These are phyloP conservation scores for Fusarium lateritium DNA, from an alignment of 2,329 filamentous ascomycete genomes.

Conservation along the genomic window DNA sequence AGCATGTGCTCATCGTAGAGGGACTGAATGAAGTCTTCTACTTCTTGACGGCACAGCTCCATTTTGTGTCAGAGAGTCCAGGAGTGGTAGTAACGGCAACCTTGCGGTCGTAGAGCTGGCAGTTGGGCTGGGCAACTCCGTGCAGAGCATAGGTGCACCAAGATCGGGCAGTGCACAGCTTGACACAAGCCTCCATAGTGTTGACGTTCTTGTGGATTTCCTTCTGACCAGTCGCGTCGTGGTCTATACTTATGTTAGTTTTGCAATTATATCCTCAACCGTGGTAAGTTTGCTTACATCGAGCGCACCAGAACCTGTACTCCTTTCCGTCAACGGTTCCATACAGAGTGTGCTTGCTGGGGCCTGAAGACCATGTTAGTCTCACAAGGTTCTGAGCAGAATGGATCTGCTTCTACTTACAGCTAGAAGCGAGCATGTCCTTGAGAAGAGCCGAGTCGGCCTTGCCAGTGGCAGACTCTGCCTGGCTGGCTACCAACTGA, in stretches of 20 bases:
- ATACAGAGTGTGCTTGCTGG: not conserved
- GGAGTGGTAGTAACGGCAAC: not conserved
- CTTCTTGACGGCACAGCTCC: conserved; percentile 11
- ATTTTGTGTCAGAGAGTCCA: not conserved
- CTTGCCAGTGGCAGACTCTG: too few relatives aligned
- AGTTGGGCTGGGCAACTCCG: not conserved
- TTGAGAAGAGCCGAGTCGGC: not conserved
- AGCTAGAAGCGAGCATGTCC: not conserved
- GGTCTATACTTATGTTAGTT: too few relatives aligned
- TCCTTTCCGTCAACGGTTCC: not conserved
- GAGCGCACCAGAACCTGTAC: conserved; percentile 1
- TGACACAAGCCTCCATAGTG: not conserved
- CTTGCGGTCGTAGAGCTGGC: conserved; percentile 1
- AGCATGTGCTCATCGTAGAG: not conserved
- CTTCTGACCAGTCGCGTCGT: not conserved
- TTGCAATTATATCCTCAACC: too few relatives aligned
- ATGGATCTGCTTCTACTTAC: not conserved
- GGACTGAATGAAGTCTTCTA: not conserved
- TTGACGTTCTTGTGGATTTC: not conserved
- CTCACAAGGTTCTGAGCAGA: not conserved
- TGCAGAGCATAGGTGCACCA: conserved; percentile 5
- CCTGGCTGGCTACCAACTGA: not conserved
- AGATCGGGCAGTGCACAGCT: conserved; percentile 1
- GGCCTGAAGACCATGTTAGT: not conserved
- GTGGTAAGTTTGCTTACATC: not conserved